A percentile compares a stretch with the other conserved stretches of the same genome.
Evolutionary conservation across 2,329 filamentous ascomycete species (phyloP).

Genomic region (Aspergillus uvarum): DNA sequence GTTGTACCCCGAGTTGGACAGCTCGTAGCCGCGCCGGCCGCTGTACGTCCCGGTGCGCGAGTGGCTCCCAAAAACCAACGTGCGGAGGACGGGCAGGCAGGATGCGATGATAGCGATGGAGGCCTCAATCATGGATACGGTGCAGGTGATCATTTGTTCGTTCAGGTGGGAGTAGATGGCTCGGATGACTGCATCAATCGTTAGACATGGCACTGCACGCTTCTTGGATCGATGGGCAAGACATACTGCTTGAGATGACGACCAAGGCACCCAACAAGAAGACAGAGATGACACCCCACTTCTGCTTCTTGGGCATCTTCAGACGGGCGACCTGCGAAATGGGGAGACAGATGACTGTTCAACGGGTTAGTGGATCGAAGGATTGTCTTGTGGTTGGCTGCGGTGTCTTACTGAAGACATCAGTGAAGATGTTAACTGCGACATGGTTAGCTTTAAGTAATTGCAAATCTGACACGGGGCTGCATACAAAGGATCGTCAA

Average conservation of each 20-base stretch:
- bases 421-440: constrained; percentile 22
- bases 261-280: constrained; percentile 21
- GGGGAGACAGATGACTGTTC: constrained; percentile 21
- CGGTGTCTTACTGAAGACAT: constrained; percentile 18
- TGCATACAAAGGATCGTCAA: constrained; percentile 22
- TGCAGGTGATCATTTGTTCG: constrained; percentile 26
- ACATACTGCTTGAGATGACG: constrained; percentile 23
- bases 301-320: constrained; percentile 21
- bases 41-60: constrained; percentile 23
- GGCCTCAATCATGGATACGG: constrained; percentile 26
- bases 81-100: constrained; percentile 18
- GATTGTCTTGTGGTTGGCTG: not conserved
- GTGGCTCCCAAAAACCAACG: constrained; percentile 27
- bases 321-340: constrained; percentile 21
- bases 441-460: not conserved
- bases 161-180: constrained; percentile 22
- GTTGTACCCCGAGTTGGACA: constrained; percentile 15
- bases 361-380: not conserved
- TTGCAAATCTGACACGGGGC: not conserved
- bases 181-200: constrained; percentile 19
- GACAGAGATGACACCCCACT: constrained; percentile 20
- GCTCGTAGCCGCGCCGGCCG: constrained; percentile 20
- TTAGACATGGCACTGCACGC: not conserved
- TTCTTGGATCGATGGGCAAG: not conserved
- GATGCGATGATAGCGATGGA: constrained; percentile 23